Base-by-base conservation (phyloP, 1,284 basidiomycete genomes). In the Sanghuangporus weigelae region DNA sequence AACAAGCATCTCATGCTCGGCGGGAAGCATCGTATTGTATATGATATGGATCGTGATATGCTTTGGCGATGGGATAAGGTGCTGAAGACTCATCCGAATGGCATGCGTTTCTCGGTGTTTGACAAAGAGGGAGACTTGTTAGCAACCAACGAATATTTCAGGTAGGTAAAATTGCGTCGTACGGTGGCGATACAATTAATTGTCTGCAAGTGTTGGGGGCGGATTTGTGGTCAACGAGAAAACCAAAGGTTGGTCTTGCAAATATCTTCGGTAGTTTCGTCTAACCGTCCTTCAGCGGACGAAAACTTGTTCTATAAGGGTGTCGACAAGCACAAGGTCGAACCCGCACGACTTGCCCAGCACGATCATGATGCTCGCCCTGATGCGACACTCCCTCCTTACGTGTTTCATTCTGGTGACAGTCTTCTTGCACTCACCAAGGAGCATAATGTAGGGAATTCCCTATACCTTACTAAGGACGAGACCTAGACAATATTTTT, bases 301-400 rank as follows among this genome's bases (percentile, higher is more conserved):
- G 96, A 98, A 77, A 98, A 98, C 73, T 74, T 98, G 67, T 98
- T 94, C 74, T 98, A 98, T 81, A 95, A 95, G 73, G 88, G 93
- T n/a, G 91, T 96, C n/a, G 85, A 95, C 72, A 92, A 95, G 73
- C 78, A 80, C 57, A 80, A 81, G 11, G 95, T 96, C 5, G 88
- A 90, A 60, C 85, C 84, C 21, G 88, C 90, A 31, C 84, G 96
- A 38, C 77, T 94, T 31, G 85, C 92, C 67, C 91, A 92, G 69
- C 85, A 89, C 70, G 31, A 42, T 21, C 51, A 64, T 35, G 36
- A 64, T 57, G 21, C 56, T n/a, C 31, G 23, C 35, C 21, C 42
- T 42, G 66, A 71, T 36, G 68, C 73, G 49, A 74, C 78, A 59
- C 82, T 86, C 61, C 93, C 93, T 5, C 93, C 90, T 0, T 95